A percentile compares a stretch with the other conserved stretches of the same genome.
Evolutionary conservation across 2,329 filamentous ascomycete genomes (phyloP).

Genomic region (Xylariaceae sp.): DNA sequence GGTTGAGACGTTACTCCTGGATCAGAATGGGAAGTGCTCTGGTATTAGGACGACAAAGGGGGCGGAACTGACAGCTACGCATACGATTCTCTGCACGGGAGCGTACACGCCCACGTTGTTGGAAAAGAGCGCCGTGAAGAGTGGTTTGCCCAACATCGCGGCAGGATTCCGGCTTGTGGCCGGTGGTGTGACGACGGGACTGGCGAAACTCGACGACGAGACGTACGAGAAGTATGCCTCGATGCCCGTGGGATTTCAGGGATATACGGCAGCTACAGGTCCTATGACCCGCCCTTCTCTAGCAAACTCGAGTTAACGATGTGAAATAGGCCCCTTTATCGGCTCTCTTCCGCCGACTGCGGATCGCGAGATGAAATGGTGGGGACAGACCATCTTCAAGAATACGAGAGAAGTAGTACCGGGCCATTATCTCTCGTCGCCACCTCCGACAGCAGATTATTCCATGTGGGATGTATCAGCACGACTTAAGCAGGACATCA

Average conservation of each 20-base stretch:
- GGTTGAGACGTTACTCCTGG: slow-evolving; percentile 39
- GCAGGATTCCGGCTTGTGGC: slow-evolving; percentile 46
- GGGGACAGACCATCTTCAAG: slow-evolving; percentile 56
- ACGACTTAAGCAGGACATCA: slow-evolving; percentile 53
- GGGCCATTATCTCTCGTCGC: slow-evolving; percentile 45
- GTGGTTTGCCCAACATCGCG: slow-evolving; percentile 40
- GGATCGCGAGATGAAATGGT: slow-evolving; percentile 53
- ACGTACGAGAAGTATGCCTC: slow-evolving; percentile 11
- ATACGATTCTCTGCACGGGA: slow-evolving; percentile 43
- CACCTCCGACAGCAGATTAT: slow-evolving; percentile 53
- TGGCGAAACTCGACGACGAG: slow-evolving; percentile 16
- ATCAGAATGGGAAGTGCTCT: slow-evolving; percentile 25
- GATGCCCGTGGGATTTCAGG: slow-evolving; percentile 19
- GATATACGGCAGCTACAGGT: slow-evolving; percentile 14
- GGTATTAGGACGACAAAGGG: slow-evolving; percentile 43
- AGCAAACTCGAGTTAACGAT: neutral
- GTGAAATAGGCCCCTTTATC: slow-evolving; percentile 48
- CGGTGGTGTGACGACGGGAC: slow-evolving; percentile 41
- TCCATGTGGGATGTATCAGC: slow-evolving; percentile 57
- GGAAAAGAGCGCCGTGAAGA: slow-evolving; percentile 38
- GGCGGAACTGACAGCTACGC: slow-evolving; percentile 37
- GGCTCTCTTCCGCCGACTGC: slow-evolving; percentile 53
- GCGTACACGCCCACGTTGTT: slow-evolving; percentile 47
- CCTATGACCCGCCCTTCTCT: neutral
- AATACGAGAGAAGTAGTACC: slow-evolving; percentile 46